Conservation (phyloP, 2,329 filamentous ascomycete genomes). For the Sarocladium strictum region DNA sequence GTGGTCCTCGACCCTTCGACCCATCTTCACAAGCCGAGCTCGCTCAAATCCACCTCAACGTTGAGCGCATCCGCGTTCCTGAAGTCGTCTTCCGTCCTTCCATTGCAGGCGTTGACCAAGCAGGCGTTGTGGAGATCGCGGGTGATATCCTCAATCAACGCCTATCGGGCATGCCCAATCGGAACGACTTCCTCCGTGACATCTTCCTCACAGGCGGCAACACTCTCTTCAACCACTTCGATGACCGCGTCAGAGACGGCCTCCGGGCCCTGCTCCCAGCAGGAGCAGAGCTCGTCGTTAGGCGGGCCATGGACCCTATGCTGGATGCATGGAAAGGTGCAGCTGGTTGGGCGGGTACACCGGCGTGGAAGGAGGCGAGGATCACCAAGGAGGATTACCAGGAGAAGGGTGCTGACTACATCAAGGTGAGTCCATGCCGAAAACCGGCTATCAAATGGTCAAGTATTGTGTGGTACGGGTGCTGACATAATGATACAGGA, state of each 20-base stretch:
- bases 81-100: conserved; percentile 90
- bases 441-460: background rate
- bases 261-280: conserved; percentile 67
- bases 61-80: conserved; percentile 89
- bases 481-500: conserved; percentile 36
- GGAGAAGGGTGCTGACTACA: conserved; percentile 90
- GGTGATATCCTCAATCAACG: conserved; percentile 85
- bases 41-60: conserved; percentile 90
- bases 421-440: conserved; percentile 62
- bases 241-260: conserved; percentile 70
- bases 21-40: conserved; percentile 70
- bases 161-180: conserved; percentile 51
- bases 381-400: conserved; percentile 77
- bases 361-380: conserved; percentile 55
- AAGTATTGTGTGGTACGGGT: too few relatives aligned
- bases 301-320: conserved; percentile 68
- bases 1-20: conserved; percentile 83
- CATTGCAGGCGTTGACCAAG: conserved; percentile 89
- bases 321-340: conserved; percentile 93
- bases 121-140: conserved; percentile 86
- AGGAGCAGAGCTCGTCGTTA: conserved; percentile 59
- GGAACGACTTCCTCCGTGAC: conserved; percentile 70
- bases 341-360: conserved; percentile 69
- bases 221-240: conserved; percentile 79
- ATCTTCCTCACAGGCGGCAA: conserved; percentile 95